These are phyloP conservation scores for Vanderwaltozyma yarrowii DNA, from an alignment of 805 yeast genomes.

Conservation along the genomic window DNA sequence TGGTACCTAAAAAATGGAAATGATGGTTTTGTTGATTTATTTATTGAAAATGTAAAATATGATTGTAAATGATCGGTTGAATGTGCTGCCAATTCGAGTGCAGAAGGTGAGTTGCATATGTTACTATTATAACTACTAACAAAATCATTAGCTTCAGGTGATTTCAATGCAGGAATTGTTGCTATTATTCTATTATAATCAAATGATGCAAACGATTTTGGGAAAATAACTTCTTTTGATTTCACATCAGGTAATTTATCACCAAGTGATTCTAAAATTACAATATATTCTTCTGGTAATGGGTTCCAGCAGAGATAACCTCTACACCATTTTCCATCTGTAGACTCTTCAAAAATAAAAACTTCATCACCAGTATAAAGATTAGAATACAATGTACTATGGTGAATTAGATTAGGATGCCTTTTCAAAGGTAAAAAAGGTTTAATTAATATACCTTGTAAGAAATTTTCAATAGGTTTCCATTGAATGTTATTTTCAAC, in stretches of 20 bases:
- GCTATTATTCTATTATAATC: constrained; percentile 35
- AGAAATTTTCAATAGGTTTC: constrained; percentile 39
- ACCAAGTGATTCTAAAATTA: constrained; percentile 40
- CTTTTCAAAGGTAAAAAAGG: constrained; percentile 39
- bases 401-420: constrained; percentile 27
- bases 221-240: constrained; percentile 48
- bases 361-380: constrained; percentile 71
- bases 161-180: constrained; percentile 23
- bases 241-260: constrained; percentile 53
- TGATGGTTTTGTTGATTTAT: constrained; percentile 36
- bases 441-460: constrained; percentile 35
- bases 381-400: constrained; percentile 35
- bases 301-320: constrained; percentile 66
- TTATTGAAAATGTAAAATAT: constrained; percentile 5
- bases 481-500: constrained; percentile 23
- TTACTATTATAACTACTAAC: constrained; percentile 2
- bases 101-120: constrained; percentile 21
- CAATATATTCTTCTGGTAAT: constrained; percentile 57
- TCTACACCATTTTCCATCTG: constrained; percentile 57
- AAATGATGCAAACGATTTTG: constrained; percentile 43
- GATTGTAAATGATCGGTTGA: no score
- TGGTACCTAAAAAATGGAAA: constrained; percentile 43
- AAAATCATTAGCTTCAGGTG: constrained; percentile 21
- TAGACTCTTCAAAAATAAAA: constrained; percentile 56
- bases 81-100: constrained; percentile 23